Percentiles rank a stretch among this genome's conserved stretches.
These are phyloP conservation scores for Phlegmacium glaucopus DNA, from an alignment of 768 basidiomycete species.

Conservation along the genomic window DNA sequence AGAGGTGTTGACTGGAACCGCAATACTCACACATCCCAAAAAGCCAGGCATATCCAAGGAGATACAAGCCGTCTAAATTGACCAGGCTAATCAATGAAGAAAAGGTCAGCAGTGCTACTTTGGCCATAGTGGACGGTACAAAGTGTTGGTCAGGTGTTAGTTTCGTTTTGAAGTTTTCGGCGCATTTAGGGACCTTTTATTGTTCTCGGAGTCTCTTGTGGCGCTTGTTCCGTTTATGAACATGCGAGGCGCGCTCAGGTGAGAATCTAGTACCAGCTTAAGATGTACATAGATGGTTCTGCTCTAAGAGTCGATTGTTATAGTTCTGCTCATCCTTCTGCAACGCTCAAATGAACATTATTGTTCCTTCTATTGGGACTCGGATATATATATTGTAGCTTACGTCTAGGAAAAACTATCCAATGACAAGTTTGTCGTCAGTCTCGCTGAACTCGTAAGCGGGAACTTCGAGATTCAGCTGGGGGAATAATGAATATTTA, in stretches of 20 bases:
- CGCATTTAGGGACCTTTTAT: too few species aligned
- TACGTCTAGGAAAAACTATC: slow-evolving; percentile 43
- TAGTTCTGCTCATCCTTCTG: too few species aligned
- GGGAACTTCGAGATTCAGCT: slow-evolving; percentile 95
- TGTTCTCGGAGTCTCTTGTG: too few species aligned
- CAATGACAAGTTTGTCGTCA: slow-evolving; percentile 84
- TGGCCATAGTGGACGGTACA: slow-evolving; percentile 21
- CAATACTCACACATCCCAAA: slow-evolving; percentile 67
- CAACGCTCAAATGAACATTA: background rate
- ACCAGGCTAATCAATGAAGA: slow-evolving; percentile 29
- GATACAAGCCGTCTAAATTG: slow-evolving; percentile 41
- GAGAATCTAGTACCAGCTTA: too few species aligned
- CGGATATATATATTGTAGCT: slow-evolving; percentile 3
- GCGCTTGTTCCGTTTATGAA: too few species aligned
- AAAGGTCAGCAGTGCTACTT: slow-evolving; percentile 34
- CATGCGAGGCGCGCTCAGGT: too few species aligned
- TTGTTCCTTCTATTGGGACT: background rate
- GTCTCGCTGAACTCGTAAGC: slow-evolving; percentile 83
- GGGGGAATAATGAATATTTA: slow-evolving; percentile 10
- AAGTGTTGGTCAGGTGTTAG: background rate
- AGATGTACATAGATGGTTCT: too few species aligned
- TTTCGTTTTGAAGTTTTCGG: too few species aligned
- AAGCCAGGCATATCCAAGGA: slow-evolving; percentile 57
- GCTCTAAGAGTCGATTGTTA: too few species aligned
- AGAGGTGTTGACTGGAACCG: background rate